Base-by-base conservation (phyloP, 148 eudicot genomes). In the Diospyros kaki region DNA sequence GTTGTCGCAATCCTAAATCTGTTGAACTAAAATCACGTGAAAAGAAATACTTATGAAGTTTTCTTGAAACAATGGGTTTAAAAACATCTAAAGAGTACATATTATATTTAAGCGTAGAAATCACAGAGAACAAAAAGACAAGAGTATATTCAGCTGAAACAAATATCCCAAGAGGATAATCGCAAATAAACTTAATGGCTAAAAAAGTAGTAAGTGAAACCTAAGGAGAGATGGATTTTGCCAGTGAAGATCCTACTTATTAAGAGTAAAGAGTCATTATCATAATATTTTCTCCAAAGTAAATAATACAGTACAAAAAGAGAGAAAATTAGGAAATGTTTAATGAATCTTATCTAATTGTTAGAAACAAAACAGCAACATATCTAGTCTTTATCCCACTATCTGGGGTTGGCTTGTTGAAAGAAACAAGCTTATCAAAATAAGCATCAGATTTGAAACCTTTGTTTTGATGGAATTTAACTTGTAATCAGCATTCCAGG, bases 1-100 rank as follows among this genome's bases (percentile, higher is more conserved):
- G 99, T 80, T 95, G 90, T 40, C 97, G 81, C 52, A 92, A 85
- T 84, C 99, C 99, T 78, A 95, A 87, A 88, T 95, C 99, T 95
- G 89, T 68, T 64, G 79, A 77, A 81, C 62, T 63, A 76, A 74
- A 69, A 75, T 52, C 53, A 67, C 59, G 73, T 73, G 67, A 75
- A 71, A 80, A 69, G 40, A 74, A 46, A 68, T 51, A 42, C 38
- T 51, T 39, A 45, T 61, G 13, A 43, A 72, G 69, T 68, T 60
- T 8, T 51, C 53, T 41, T 7, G 8, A 58, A 44, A 72, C n/a
- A 5, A 62, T 13, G 2, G 68, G 14, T 11, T 68, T 52, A 72
- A 46, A 39, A 44, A 51, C 59, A 59, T 12, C 18, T 38, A 28
- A 28, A 39, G 9, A 45, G 18, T 1, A 13, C 54, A 41, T n/a